These are phyloP conservation scores for Pyronema domesticum DNA, from an alignment of 495 filamentous ascomycete genomes.

Conservation along the genomic window DNA sequence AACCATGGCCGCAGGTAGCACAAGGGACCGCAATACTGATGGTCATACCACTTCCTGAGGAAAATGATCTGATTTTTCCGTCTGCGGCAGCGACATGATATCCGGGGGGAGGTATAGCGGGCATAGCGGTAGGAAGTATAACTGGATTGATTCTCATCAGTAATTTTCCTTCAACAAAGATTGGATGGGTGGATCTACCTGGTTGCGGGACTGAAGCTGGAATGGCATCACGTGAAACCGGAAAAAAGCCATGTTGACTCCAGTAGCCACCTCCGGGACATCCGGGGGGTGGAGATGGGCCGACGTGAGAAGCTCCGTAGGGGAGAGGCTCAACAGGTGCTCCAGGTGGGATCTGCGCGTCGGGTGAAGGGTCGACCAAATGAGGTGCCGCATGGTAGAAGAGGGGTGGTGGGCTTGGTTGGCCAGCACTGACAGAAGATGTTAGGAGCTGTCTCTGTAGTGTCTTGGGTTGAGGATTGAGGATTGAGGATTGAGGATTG, in stretches of 20 bases:
- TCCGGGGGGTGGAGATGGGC: background rate
- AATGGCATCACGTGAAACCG: background rate
- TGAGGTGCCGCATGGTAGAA: constrained; percentile 20
- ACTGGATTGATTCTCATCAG: too few relatives aligned
- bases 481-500: too few relatives aligned
- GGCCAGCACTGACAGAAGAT: constrained; percentile 7
- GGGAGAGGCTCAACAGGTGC: constrained; percentile 5
- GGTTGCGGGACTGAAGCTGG: background rate
- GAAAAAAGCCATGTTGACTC: background rate
- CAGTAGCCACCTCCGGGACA: background rate
- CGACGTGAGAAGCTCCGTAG: background rate
- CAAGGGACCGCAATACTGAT: background rate
- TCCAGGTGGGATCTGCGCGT: constrained; percentile 10
- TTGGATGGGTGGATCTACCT: too few relatives aligned
- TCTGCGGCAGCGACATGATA: too few relatives aligned
- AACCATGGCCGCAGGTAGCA: background rate
- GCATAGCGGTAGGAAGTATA: too few relatives aligned
- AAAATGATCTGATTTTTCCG: background rate
- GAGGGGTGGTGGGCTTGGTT: constrained; percentile 12
- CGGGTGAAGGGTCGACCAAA: constrained; percentile 16
- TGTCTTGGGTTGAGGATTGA: background rate
- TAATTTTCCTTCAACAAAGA: too few relatives aligned
- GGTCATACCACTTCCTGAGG: background rate
- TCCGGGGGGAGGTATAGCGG: too few relatives aligned
- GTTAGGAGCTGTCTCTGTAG: background rate